A percentile compares a stretch with the other conserved stretches of the same genome.
Conservation (phyloP, 176 grass and related monocot genomes). For the Oryza nivara region DNA sequence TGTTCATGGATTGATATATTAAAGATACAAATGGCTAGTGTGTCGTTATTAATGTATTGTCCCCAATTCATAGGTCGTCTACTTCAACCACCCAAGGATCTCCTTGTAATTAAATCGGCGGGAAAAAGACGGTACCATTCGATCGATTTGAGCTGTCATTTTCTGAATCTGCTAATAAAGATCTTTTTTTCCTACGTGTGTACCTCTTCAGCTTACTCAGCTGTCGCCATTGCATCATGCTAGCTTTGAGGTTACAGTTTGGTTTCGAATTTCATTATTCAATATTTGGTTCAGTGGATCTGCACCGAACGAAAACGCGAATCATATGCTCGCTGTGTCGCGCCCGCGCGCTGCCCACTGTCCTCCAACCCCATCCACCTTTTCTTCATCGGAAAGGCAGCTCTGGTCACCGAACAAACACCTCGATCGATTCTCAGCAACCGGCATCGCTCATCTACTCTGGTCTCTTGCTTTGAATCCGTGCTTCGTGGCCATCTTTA, state of each 20-base stretch:
- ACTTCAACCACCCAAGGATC: conserved; percentile 30
- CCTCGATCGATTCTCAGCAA: not conserved
- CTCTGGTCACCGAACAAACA: not conserved
- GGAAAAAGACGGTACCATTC: not conserved
- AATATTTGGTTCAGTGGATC: conserved; percentile 18
- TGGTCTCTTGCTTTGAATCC: not conserved
- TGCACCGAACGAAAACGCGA: conserved; percentile 29
- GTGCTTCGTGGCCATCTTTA: not conserved
- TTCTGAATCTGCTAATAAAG: not conserved
- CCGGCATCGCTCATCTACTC: not conserved
- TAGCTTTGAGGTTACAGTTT: not conserved
- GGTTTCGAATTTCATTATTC: conserved; percentile 16
- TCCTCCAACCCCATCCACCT: conserved; percentile 41
- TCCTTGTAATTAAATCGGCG: not conserved
- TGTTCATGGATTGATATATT: not conserved
- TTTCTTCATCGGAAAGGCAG: conserved; percentile 13
- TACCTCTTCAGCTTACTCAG: not conserved
- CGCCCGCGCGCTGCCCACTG: conserved; percentile 14
- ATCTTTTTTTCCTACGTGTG: not conserved
- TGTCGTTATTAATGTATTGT: not conserved
- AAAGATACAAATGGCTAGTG: not conserved
- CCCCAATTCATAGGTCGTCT: conserved; percentile 17
- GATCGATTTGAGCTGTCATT: conserved; percentile 19
- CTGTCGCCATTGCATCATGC: conserved; percentile 8
- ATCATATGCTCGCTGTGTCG: conserved; percentile 7